Percentiles rank a stretch among this genome's conserved stretches.
Evolutionary conservation across 2,329 filamentous ascomycete genomes (phyloP).

Genomic region (Nemania sp.): DNA sequence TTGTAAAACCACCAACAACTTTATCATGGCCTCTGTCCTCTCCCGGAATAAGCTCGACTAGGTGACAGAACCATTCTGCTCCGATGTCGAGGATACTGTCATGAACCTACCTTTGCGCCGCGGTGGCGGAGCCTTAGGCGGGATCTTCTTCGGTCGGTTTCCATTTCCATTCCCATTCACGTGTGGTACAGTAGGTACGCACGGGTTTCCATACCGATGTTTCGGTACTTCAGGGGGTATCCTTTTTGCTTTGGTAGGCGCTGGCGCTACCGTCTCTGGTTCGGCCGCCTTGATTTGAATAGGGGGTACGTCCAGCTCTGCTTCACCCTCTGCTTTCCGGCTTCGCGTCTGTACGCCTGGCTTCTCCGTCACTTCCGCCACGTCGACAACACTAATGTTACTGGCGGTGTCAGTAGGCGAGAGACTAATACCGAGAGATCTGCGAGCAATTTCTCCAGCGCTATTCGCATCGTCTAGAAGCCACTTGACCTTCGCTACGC

Average conservation of each 20-base stretch:
- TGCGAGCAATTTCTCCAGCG: conserved; percentile 57
- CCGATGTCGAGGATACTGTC: conserved; percentile 30
- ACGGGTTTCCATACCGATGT: conserved; percentile 58
- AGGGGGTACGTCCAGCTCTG: conserved; percentile 17
- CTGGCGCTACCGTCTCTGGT: conserved; percentile 4
- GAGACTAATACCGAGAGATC: conserved; percentile 73
- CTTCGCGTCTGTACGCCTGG: conserved; percentile 83
- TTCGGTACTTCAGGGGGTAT: conserved; percentile 59
- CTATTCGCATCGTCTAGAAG: conserved; percentile 50
- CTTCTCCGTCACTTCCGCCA: conserved; percentile 80
- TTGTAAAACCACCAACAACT: neutral
- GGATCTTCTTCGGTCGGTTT: conserved; percentile 36
- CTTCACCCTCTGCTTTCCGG: conserved; percentile 47
- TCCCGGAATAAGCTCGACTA: neutral
- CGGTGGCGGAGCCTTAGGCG: conserved; percentile 45
- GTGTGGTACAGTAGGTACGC: conserved; percentile 27
- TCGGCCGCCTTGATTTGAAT: conserved; percentile 5
- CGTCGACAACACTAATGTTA: conserved; percentile 74
- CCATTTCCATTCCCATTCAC: conserved; percentile 5
- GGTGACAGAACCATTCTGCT: conserved; percentile 16
- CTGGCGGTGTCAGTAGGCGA: conserved; percentile 69
- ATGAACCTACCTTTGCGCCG: conserved; percentile 51
- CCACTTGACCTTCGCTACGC: conserved; percentile 76
- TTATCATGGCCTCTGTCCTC: neutral
- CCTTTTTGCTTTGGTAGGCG: conserved; percentile 48